A percentile compares a stretch with the other conserved stretches of the same genome.
Evolutionary conservation across 2,329 filamentous ascomycete species (phyloP).

Genomic region (Stagonosporopsis cucurbitacearum): DNA sequence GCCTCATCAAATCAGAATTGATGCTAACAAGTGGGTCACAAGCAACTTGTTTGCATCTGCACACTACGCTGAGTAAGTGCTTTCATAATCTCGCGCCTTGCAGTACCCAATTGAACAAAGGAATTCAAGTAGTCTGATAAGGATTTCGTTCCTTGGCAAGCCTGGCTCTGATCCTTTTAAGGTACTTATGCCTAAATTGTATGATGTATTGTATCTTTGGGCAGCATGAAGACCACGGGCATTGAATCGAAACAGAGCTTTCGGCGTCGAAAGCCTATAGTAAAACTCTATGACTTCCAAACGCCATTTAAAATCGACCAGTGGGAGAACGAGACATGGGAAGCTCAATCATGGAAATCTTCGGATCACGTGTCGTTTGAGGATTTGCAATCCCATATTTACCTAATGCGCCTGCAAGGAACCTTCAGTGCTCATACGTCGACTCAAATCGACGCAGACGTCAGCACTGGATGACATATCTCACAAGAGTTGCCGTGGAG

Average conservation of each 20-base stretch:
- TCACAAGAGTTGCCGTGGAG: background rate
- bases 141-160: background rate
- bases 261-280: no score
- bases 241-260: background rate
- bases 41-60: background rate
- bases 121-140: background rate
- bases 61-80: background rate
- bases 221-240: background rate
- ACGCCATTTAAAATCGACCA: no score
- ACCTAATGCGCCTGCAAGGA: no score
- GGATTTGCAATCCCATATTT: no score
- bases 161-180: background rate
- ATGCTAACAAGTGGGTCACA: background rate
- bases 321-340: no score
- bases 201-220: background rate
- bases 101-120: background rate
- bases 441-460: no score
- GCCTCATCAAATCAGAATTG: background rate
- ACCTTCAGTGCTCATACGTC: no score
- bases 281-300: no score
- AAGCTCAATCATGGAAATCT: no score
- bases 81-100: background rate
- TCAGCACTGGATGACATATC: no score
- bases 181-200: background rate
- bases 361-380: no score